Evolutionary conservation across 2,329 filamentous ascomycete species (phyloP).

Genomic region (Stylonectria norvegica): DNA sequence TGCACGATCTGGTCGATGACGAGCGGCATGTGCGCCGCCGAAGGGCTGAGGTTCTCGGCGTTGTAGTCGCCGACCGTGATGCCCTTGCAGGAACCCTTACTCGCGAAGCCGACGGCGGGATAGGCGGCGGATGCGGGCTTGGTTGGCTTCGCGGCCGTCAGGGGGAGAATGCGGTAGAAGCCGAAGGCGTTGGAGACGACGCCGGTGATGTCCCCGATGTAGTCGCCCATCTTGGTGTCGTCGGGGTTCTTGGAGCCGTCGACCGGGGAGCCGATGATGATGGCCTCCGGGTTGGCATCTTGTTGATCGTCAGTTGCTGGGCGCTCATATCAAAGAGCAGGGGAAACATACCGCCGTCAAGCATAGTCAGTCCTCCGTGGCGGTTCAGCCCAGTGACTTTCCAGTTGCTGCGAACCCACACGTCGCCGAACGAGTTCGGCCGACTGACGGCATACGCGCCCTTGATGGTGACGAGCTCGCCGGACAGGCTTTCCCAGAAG

Average conservation of each 20-base stretch:
- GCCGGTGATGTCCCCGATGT: slow-evolving; percentile 64
- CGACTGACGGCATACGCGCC: slow-evolving; percentile 54
- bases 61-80: slow-evolving; percentile 67
- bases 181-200: slow-evolving; percentile 63
- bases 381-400: slow-evolving; percentile 58
- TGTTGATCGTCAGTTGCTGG: too few relatives aligned
- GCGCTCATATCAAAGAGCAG: neutral
- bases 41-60: slow-evolving; percentile 63
- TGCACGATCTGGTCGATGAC: slow-evolving; percentile 64
- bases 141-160: slow-evolving; percentile 52
- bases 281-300: slow-evolving; percentile 68
- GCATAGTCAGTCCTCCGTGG: slow-evolving; percentile 63
- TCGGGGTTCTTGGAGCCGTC: slow-evolving; percentile 60
- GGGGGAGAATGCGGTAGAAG: slow-evolving; percentile 65
- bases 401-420: slow-evolving; percentile 67
- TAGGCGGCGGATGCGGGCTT: slow-evolving; percentile 45
- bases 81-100: slow-evolving; percentile 54
- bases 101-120: slow-evolving; percentile 50
- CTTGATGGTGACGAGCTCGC: slow-evolving; percentile 63
- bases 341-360: slow-evolving; percentile 43
- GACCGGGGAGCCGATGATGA: slow-evolving; percentile 61
- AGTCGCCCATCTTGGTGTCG: slow-evolving; percentile 62
- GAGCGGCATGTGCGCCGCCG: slow-evolving; percentile 50
- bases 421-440: slow-evolving; percentile 64
- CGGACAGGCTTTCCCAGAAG: slow-evolving; percentile 69